Conservation (phyloP, 495 filamentous ascomycete species). For the Penicillium canescens region DNA sequence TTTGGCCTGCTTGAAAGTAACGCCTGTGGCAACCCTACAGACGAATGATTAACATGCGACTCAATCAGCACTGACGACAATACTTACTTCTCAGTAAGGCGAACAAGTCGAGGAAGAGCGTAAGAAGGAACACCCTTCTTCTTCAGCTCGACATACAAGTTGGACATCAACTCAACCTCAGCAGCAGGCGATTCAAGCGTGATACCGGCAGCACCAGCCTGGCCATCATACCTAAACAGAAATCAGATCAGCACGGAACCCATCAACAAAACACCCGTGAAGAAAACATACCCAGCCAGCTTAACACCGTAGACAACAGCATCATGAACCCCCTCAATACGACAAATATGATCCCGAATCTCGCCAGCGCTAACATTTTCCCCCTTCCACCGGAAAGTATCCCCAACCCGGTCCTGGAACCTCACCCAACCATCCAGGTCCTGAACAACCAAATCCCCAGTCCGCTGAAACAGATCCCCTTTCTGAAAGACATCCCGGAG, state of each 20-base stretch:
- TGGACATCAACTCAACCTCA: conserved; percentile 36
- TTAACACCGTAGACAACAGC: conserved; percentile 54
- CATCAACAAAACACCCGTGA: neutral
- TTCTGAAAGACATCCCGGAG: conserved; percentile 75
- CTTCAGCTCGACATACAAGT: conserved; percentile 40
- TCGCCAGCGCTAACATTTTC: conserved; percentile 89
- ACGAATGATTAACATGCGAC: neutral
- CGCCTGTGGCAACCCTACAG: conserved; percentile 46
- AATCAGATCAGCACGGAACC: neutral
- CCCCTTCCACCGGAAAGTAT: conserved; percentile 93
- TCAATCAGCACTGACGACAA: neutral
- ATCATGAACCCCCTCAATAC: conserved; percentile 45
- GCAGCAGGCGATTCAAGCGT: conserved; percentile 39
- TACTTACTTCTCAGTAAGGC: conserved; percentile 51
- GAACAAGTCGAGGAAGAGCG: conserved; percentile 48
- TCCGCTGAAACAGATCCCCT: conserved; percentile 83
- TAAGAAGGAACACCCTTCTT: conserved; percentile 52
- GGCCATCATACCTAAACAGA: conserved; percentile 47
- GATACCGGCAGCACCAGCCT: conserved; percentile 52
- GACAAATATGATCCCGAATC: conserved; percentile 52
- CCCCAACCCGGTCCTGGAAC: conserved; percentile 89
- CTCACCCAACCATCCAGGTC: conserved; percentile 69
- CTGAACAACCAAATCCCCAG: conserved; percentile 77
- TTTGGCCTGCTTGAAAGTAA: conserved; percentile 56
- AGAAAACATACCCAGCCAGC: conserved; percentile 33